Base-by-base conservation (phyloP, 164 flowering plant species). In the Echeveria elegans region DNA sequence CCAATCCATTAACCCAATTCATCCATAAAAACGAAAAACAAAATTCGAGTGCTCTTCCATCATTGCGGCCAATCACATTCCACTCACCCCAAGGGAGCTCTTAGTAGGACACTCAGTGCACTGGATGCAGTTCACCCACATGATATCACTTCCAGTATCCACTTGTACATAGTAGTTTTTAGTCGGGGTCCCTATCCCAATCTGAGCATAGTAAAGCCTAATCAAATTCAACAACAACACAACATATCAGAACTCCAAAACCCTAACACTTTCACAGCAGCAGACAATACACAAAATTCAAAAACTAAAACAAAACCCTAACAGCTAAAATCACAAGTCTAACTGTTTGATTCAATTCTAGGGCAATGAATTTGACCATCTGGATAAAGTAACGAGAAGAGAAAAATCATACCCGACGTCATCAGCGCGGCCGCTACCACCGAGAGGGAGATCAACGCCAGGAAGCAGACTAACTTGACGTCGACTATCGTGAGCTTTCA, bases 51-150 rank as follows among this genome's bases (percentile, higher is more conserved):
- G n/a, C n/a, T n/a, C n/a, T n/a, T n/a, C n/a, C n/a, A n/a, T n/a
- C n/a, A n/a, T n/a, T n/a, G n/a, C n/a, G n/a, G n/a, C n/a, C n/a
- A n/a, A n/a, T n/a, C n/a, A n/a, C n/a, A n/a, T 16, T 43, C 15
- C 16, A 43, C 47, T 65, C 58, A 59, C 89, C 31, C 61, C 61
- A 4, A 56, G 61, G 31, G 61, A 56, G 32, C 61, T 56, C 61
- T 28, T 56, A 15, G 34, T 82, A 11, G 97, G 96, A 70, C 99
- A 95, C 48, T 77, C 77, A 7, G n/a, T 74, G 77, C 99, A 95
- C 56, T 85, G 79, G 56, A 84, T 75, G 69, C 99, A 91, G 74
- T 95, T 91, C 31, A 92, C 92, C 99, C 99, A 95, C 70, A 88
- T 76, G 26, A 88, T 82, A 65, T 89, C 94, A 69, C 87, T 95